A percentile compares a stretch with the other conserved stretches of the same genome.
Conservation (phyloP, 257 asterid genomes). For the Rehmannia glutinosa region DNA sequence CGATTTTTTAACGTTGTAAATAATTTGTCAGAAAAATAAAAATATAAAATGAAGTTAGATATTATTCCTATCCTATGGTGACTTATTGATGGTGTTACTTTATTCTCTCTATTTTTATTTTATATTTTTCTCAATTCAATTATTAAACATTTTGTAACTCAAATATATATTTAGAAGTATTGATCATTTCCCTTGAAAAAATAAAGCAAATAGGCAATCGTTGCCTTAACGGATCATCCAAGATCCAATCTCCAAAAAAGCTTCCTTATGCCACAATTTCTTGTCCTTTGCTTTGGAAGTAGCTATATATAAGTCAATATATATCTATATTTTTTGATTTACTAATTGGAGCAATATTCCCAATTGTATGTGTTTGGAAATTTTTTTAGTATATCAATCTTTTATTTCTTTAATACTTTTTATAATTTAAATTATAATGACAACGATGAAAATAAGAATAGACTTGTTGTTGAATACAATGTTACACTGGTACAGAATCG, state of each 20-base stretch:
- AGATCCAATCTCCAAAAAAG: constrained; percentile 14
- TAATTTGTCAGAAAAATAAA: too few species aligned
- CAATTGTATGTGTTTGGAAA: too few species aligned
- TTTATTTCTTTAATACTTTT: too few species aligned
- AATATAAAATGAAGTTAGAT: too few species aligned
- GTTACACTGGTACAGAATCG: too few species aligned
- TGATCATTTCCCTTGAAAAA: not conserved
- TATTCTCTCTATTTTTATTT: not conserved
- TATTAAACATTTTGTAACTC: not conserved
- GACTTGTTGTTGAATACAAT: too few species aligned
- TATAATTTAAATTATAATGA: too few species aligned
- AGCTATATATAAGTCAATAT: not conserved
- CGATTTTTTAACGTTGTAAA: too few species aligned
- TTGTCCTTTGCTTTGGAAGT: constrained; percentile 3
- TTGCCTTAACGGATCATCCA: constrained; percentile 16
- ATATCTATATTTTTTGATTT: not conserved
- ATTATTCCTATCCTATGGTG: too few species aligned
- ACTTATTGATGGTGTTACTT: not conserved
- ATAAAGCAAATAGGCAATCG: constrained; percentile 8
- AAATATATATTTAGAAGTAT: not conserved
- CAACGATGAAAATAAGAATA: too few species aligned
- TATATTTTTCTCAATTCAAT: not conserved
- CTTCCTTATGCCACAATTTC: not conserved
- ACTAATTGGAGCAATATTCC: not conserved
- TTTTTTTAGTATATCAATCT: too few species aligned